These are phyloP conservation scores for Talaromyces sp. DNA, from an alignment of 2,329 filamentous ascomycete genomes.

Conservation along the genomic window DNA sequence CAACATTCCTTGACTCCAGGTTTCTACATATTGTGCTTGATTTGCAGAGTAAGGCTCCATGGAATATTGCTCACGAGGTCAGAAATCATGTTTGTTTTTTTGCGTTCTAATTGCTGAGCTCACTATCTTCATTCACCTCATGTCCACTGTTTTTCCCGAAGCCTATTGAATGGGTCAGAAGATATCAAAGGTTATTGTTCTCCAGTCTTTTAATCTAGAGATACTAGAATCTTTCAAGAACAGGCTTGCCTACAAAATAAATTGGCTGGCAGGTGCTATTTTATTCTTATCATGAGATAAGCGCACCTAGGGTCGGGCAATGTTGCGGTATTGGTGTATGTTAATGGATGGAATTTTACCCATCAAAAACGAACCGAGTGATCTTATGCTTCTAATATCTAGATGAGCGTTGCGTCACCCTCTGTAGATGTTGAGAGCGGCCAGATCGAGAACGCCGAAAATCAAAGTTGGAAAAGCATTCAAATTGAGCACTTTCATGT, in stretches of 20 bases:
- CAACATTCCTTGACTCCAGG: neutral
- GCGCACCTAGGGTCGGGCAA: neutral
- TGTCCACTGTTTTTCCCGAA: neutral
- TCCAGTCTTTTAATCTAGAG: neutral
- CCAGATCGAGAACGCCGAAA: neutral
- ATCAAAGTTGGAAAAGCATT: neutral
- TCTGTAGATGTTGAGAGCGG: neutral
- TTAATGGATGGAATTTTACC: neutral
- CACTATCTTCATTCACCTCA: neutral
- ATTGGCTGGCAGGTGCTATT: neutral
- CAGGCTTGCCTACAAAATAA: neutral
- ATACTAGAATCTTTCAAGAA: neutral
- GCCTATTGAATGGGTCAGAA: neutral
- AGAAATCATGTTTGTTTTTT: neutral
- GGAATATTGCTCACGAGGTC: neutral
- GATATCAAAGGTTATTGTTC: neutral
- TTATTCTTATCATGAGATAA: neutral
- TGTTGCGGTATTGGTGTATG: neutral
- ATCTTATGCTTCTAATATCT: neutral
- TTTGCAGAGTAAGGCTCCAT: neutral
- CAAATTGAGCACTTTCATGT: neutral
- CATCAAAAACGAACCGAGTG: neutral
- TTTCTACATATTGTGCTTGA: neutral
- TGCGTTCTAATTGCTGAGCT: neutral
- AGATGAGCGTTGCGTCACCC: neutral